Evolutionary conservation across 1,284 basidiomycete genomes (phyloP), one percentile per base, ranked within the genome.

Genomic region (Kwoniella shivajii): DNA sequence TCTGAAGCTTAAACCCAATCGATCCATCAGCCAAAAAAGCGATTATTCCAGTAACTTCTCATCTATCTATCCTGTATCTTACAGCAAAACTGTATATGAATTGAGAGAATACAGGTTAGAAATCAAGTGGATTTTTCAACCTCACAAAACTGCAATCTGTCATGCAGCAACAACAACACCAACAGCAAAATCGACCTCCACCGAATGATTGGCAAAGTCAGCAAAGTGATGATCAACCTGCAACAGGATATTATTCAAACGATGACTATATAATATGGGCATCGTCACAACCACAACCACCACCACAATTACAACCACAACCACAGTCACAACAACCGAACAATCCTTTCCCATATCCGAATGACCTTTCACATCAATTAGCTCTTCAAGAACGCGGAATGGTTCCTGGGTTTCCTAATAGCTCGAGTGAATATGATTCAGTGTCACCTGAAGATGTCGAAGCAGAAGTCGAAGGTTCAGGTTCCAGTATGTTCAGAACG

Each of bases 401-500:
- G 30, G 27, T 43, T 10, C 37, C 39, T 18, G 39, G 39, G 5
- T 22, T 43, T 33, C 41, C 50, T 33, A 42, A 27, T 36, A 39
- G 37, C 29, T 24, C 43, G 18, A 41, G 39, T 9, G 30, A 43
- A 10, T 16, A 51, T 13, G 30, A n/a, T 16, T 51, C 50, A 14
- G n/a, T 26, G 20, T 47, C 45, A 33, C 45, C 45, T 16, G 45
- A 47, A 34, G 45, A 1, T 22, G 45, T 18, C 13, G 49, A 26
- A n/a, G 47, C 22, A 38, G 47, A 30, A 27, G 47, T 51, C 50
- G 36, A 41, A 51, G 10, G 26, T 31, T 43, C 50, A 27, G 27
- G 41, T 14, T 27, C 20, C 6, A 43, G 16, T 34, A 30, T 29
- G 22, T 43, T 51, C 18, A 11, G 39, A 24, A 43, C 11, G 11